Base-by-base conservation (phyloP, 495 filamentous ascomycete species). In the Xylaria longipes region DNA sequence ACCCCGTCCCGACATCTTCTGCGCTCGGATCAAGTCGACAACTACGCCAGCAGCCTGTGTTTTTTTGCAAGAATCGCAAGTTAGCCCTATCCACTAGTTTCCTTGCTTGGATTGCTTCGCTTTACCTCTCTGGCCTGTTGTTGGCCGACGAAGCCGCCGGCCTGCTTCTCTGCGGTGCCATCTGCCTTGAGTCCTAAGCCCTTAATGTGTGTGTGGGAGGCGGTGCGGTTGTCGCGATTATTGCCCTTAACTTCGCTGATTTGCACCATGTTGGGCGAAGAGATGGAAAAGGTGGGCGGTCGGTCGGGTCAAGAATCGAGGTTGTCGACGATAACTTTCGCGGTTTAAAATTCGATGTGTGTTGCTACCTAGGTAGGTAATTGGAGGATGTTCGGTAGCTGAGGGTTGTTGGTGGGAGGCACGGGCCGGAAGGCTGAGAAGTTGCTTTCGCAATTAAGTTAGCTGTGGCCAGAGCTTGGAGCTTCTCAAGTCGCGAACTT, bases 161-260 rank as follows among this genome's bases (percentile, higher is more conserved):
- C 87, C 57, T 90, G 83, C 61, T 86, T 86, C 77, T 97, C 94
- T 70, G 96, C 93, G 48, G 88, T 90, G 52, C 95, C 95, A 87
- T 97, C 91, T 29, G 87, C 79, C 65, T 91, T 91, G 68, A 99
- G 84, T 25, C 96, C 96, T 22, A 99, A 87, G 45, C 95, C 95
- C 80, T 93, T 96, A 85, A 99, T 99, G 82, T 99, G 96, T 22
- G 96, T 96, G 82, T 99, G 96, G 70, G 95, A 92, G 45, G 96
- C 94, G 31, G 95, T 99, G 76, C 97, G 90, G 82, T 96, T 94
- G 81, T 97, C 94, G 86, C 96, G 94, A 83, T 91, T 91, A 84
- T 93, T 95, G 85, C 92, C 92, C 85, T 97, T 97, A 76, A 97
- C 94, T 86, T 98, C 95, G 82, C 91, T 94, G 85, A 98, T 97